phyloP scores from a whole-genome alignment of 306 rosid species.

The Cicer judaicum region DNA sequence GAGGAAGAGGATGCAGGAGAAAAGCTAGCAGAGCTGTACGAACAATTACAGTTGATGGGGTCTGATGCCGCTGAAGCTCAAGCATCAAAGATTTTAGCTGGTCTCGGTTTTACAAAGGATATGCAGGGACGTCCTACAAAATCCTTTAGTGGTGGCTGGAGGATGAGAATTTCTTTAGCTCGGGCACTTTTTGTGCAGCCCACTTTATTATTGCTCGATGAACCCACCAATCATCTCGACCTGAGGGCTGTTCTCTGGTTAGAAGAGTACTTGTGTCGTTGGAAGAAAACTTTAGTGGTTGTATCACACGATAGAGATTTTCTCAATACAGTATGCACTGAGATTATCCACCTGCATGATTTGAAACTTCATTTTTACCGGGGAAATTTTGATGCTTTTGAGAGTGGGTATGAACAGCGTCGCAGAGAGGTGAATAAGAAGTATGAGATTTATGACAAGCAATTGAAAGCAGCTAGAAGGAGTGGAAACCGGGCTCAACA shows the following conservation, averaged over 20 bases:
- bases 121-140: constrained; percentile 59
- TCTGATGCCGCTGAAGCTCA: constrained; percentile 81
- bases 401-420: constrained; percentile 80
- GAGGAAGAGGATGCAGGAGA: constrained; percentile 63
- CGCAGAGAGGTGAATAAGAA: constrained; percentile 79
- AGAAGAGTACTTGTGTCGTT: constrained; percentile 76
- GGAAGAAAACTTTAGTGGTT: constrained; percentile 80
- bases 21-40: constrained; percentile 72
- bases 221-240: constrained; percentile 77
- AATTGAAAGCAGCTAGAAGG: constrained; percentile 32
- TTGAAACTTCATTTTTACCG: constrained; percentile 75
- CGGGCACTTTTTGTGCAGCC: constrained; percentile 80
- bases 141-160: constrained; percentile 83
- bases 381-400: constrained; percentile 78
- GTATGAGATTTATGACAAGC: constrained; percentile 43
- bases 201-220: constrained; percentile 72
- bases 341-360: constrained; percentile 81
- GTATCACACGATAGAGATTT: constrained; percentile 79
- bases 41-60: constrained; percentile 63
- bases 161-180: constrained; percentile 77
- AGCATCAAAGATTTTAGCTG: constrained; percentile 83
- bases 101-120: constrained; percentile 77
- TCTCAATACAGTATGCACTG: constrained; percentile 70
- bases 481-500: constrained; percentile 58
- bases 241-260: constrained; percentile 83